A percentile compares a stretch with the other conserved stretches of the same genome.
phyloP scores from a whole-genome alignment of 352 stramenopile genomes.

The Globisporangium splendens region DNA sequence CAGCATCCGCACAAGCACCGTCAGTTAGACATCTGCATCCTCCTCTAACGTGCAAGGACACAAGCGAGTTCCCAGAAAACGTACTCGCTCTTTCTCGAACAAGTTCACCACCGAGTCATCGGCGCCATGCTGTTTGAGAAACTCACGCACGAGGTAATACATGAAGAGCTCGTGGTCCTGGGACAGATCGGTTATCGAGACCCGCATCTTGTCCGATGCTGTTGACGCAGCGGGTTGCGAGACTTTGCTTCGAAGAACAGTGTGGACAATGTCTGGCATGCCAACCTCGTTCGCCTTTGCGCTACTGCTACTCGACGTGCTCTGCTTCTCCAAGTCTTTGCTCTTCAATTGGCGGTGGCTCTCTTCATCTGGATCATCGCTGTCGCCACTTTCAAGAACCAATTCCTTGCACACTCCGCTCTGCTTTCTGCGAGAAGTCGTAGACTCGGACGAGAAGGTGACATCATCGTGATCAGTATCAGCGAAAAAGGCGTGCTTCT shows the following conservation, averaged over 20 bases:
- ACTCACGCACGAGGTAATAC: constrained; percentile 60
- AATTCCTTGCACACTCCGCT: constrained; percentile 16
- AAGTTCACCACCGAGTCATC: constrained; percentile 28
- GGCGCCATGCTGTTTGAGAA: constrained; percentile 40
- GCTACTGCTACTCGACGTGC: background rate
- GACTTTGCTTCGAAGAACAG: constrained; percentile 10
- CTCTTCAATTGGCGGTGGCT: background rate
- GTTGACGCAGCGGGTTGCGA: background rate
- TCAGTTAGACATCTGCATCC: background rate
- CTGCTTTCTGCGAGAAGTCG: constrained; percentile 19
- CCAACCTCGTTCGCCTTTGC: constrained; percentile 1
- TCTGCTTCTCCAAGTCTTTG: background rate
- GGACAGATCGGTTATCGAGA: constrained; percentile 3
- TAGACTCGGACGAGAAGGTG: background rate
- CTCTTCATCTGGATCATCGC: constrained; percentile 6
- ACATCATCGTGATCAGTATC: constrained; percentile 11
- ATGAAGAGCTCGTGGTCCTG: constrained; percentile 25
- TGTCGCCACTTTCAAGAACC: constrained; percentile 23
- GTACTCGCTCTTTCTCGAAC: constrained; percentile 40
- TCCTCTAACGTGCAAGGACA: background rate
- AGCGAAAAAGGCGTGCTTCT: constrained; percentile 29
- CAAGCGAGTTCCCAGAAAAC: background rate
- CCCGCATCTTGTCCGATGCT: constrained; percentile 6
- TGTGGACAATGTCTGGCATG: constrained; percentile 11
- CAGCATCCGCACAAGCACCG: background rate